These are phyloP conservation scores for Polyporus arcularius DNA, from an alignment of 768 basidiomycete species.

Conservation along the genomic window DNA sequence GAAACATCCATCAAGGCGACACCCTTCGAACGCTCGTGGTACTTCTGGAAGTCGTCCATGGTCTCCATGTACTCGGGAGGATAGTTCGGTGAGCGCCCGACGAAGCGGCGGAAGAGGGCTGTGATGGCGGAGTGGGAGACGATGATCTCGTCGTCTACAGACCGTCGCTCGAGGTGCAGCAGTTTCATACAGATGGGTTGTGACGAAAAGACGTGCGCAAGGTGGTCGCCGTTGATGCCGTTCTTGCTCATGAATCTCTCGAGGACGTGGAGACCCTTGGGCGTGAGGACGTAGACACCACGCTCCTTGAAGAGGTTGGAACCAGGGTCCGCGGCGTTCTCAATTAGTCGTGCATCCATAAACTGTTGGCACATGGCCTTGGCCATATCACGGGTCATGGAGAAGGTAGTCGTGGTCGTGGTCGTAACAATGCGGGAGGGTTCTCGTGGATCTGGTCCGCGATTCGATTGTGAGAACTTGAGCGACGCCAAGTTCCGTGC, in stretches of 20 bases:
- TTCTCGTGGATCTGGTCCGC: slow-evolving; percentile 97
- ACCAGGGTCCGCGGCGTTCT: slow-evolving; percentile 90
- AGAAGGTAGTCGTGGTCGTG: slow-evolving; percentile 98
- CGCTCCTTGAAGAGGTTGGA: slow-evolving; percentile 96
- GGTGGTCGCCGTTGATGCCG: slow-evolving; percentile 93
- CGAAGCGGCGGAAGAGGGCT: slow-evolving; percentile 93
- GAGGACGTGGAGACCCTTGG: slow-evolving; percentile 97
- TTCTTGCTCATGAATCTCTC: slow-evolving; percentile 99
- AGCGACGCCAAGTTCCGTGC: slow-evolving; percentile 90
- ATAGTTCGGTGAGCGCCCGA: slow-evolving; percentile 86
- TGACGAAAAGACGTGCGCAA: slow-evolving; percentile 83
- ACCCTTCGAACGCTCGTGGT: slow-evolving; percentile 79
- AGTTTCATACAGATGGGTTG: slow-evolving; percentile 98
- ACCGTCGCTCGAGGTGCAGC: slow-evolving; percentile 92
- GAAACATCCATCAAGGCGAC: slow-evolving; percentile 69
- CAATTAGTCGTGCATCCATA: slow-evolving; percentile 97
- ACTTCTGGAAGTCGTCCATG: slow-evolving; percentile 66
- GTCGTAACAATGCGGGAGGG: slow-evolving; percentile 98
- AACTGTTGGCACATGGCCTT: slow-evolving; percentile 99
- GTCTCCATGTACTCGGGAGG: slow-evolving; percentile 47
- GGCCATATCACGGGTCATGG: slow-evolving; percentile 99
- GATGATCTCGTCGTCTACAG: slow-evolving; percentile 95
- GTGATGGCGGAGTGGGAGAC: slow-evolving; percentile 93
- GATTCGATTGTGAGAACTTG: slow-evolving; percentile 99
- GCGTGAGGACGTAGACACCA: slow-evolving; percentile 92